These are phyloP conservation scores for Capronia americana DNA, from an alignment of 2,329 filamentous ascomycete species.

Conservation along the genomic window DNA sequence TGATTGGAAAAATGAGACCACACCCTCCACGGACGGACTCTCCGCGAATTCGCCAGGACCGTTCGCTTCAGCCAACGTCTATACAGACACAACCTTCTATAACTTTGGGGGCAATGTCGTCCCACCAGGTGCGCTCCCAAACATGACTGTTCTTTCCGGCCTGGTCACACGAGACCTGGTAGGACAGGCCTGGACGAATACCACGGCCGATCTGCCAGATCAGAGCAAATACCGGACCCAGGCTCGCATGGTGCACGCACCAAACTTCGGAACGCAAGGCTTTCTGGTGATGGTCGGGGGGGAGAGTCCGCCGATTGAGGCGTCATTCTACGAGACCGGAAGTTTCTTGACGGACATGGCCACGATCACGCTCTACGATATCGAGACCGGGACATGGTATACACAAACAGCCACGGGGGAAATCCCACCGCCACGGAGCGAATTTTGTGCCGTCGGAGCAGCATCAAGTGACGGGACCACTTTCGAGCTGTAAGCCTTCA, in stretches of 20 bases:
- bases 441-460: slow-evolving; percentile 59
- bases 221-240: slow-evolving; percentile 26
- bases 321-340: slow-evolving; percentile 22
- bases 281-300: slow-evolving; percentile 33
- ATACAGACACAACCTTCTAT: slow-evolving; percentile 27
- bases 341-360: slow-evolving; percentile 29
- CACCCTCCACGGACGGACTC: slow-evolving; percentile 20
- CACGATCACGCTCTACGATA: slow-evolving; percentile 34
- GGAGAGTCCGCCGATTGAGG: slow-evolving; percentile 25
- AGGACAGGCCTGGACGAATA: slow-evolving; percentile 27
- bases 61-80: slow-evolving; percentile 24
- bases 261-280: slow-evolving; percentile 29
- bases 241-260: slow-evolving; percentile 21
- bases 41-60: slow-evolving; percentile 18
- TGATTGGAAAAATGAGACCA: slow-evolving; percentile 21
- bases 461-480: slow-evolving; percentile 66
- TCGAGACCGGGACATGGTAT: slow-evolving; percentile 29
- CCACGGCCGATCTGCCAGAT: slow-evolving; percentile 23
- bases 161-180: slow-evolving; percentile 28
- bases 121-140: slow-evolving; percentile 2
- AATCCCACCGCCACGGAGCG: slow-evolving; percentile 28
- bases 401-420: slow-evolving; percentile 35
- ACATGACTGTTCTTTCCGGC: slow-evolving; percentile 30
- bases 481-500: slow-evolving; percentile 65
- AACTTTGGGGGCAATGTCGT: slow-evolving; percentile 28